Evolutionary conservation across 352 stramenopile genomes (phyloP).

Genomic region (Pythium aphanidermatum): DNA sequence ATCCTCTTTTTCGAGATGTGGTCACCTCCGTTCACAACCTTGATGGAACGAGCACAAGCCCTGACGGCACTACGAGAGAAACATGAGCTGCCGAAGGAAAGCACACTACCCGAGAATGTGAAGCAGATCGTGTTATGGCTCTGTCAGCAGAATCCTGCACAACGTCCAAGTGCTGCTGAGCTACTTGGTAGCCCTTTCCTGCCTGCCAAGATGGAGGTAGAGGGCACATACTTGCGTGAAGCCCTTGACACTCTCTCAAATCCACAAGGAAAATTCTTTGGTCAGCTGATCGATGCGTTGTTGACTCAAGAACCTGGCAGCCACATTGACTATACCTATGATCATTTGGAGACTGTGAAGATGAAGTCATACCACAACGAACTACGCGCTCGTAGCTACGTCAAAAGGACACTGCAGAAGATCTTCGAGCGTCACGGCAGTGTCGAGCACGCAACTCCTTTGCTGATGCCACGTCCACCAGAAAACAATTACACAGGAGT

Average conservation of each 20-base stretch:
- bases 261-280: conserved; percentile 87
- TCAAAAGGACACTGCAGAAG: conserved; percentile 66
- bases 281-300: conserved; percentile 75
- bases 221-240: conserved; percentile 76
- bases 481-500: conserved; percentile 69
- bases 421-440: conserved; percentile 81
- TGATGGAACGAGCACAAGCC: conserved; percentile 84
- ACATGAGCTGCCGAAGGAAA: conserved; percentile 45
- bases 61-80: conserved; percentile 72
- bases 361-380: conserved; percentile 62
- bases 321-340: conserved; percentile 85
- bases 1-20: conserved; percentile 97
- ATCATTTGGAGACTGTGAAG: conserved; percentile 77
- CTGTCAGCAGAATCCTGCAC: conserved; percentile 66
- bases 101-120: conserved; percentile 68
- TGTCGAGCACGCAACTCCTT: conserved; percentile 66
- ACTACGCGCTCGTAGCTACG: conserved; percentile 54
- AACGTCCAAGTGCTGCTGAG: conserved; percentile 67
- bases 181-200: conserved; percentile 61
- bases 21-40: conserved; percentile 86
- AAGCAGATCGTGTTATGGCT: conserved; percentile 88
- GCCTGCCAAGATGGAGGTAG: conserved; percentile 79
- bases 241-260: conserved; percentile 84
- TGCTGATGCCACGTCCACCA: conserved; percentile 66
- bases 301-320: conserved; percentile 66